A percentile compares a stretch with the other conserved stretches of the same genome.
These are phyloP conservation scores for Pseudoscleropodium purum DNA, from an alignment of 225 moss, liverwort and hornwort species.

Conservation along the genomic window DNA sequence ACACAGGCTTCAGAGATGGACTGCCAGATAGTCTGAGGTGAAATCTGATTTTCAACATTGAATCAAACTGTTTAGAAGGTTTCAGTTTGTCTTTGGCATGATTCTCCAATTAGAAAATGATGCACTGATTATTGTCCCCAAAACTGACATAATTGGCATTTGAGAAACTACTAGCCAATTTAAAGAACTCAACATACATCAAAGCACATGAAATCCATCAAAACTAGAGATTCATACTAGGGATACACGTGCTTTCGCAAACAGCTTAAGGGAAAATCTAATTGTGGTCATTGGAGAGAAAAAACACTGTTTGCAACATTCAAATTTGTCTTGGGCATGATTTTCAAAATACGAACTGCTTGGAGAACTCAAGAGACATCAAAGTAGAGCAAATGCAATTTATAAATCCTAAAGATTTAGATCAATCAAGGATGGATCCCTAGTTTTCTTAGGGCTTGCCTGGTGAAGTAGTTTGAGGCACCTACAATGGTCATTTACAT, in stretches of 20 bases:
- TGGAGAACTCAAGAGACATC: not conserved
- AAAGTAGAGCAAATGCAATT: not conserved
- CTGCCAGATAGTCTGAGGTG: not conserved
- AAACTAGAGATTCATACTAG: not conserved
- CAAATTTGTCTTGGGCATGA: not conserved
- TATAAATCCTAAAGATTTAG: not conserved
- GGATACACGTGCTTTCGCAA: not conserved
- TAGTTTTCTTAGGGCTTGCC: conserved; percentile 65
- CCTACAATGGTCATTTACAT: conserved; percentile 77
- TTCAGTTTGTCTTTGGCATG: not conserved
- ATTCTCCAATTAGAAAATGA: not conserved
- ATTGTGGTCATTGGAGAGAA: not conserved
- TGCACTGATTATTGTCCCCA: not conserved
- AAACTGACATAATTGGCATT: not conserved
- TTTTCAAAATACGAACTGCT: not conserved
- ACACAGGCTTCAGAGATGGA: not conserved
- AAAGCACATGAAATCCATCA: not conserved
- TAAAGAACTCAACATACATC: not conserved
- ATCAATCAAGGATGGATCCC: not conserved
- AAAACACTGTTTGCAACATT: not conserved
- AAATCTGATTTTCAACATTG: not conserved
- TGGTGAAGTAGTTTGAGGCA: conserved; percentile 49
- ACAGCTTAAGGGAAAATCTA: not conserved
- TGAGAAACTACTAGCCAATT: not conserved
- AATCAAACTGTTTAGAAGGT: not conserved